These are phyloP conservation scores for Agrocybe praecox DNA, from an alignment of 768 basidiomycete genomes.

Conservation along the genomic window DNA sequence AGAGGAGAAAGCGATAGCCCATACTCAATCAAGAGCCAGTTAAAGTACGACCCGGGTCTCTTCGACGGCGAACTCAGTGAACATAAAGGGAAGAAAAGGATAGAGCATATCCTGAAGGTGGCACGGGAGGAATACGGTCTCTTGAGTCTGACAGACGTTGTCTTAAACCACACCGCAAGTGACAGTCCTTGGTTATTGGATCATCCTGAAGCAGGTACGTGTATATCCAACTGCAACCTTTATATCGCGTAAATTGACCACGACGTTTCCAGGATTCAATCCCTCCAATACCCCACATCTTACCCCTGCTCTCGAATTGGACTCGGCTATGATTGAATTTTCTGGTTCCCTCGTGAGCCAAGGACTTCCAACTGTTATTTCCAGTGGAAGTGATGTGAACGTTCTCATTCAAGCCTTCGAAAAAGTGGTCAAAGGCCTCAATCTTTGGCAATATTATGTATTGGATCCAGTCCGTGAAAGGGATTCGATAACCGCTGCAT, in stretches of 20 bases:
- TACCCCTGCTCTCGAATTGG: slow-evolving; percentile 89
- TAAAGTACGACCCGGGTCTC: slow-evolving; percentile 77
- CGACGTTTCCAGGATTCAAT: slow-evolving; percentile 67
- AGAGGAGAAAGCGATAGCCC: slow-evolving; percentile 89
- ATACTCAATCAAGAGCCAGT: slow-evolving; percentile 91
- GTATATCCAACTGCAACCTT: too few species aligned
- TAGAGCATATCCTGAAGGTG: slow-evolving; percentile 65
- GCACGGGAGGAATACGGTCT: slow-evolving; percentile 89
- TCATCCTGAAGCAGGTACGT: slow-evolving; percentile 92
- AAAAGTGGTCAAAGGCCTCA: slow-evolving; percentile 58
- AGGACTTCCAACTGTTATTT: slow-evolving; percentile 74
- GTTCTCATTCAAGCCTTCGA: slow-evolving; percentile 65
- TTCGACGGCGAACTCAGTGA: slow-evolving; percentile 45
- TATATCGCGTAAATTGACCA: background rate
- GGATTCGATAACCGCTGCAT: slow-evolving; percentile 53
- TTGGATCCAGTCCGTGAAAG: slow-evolving; percentile 73
- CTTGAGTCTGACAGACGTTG: slow-evolving; percentile 90
- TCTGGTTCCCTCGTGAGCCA: slow-evolving; percentile 63
- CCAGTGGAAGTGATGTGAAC: slow-evolving; percentile 69
- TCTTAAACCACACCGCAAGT: slow-evolving; percentile 96
- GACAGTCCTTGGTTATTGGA: slow-evolving; percentile 90
- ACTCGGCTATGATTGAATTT: slow-evolving; percentile 83
- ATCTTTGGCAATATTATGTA: slow-evolving; percentile 95
- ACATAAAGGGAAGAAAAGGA: slow-evolving; percentile 54
- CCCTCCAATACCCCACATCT: slow-evolving; percentile 92